These are phyloP conservation scores for Cardamine chenopodiifolia DNA, from an alignment of 345 rosid genomes.

Conservation along the genomic window DNA sequence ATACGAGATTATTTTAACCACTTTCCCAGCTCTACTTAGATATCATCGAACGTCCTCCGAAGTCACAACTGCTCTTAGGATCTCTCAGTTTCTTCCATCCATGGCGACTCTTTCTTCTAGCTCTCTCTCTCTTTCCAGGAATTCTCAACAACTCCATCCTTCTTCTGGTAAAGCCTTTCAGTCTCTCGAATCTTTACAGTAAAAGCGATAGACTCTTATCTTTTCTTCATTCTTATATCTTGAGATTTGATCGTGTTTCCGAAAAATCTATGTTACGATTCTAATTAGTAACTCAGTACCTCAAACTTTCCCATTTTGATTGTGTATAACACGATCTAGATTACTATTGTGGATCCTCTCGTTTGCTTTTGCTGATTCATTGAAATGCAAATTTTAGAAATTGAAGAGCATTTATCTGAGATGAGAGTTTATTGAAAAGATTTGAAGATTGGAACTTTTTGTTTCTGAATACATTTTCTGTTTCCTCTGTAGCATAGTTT, in stretches of 20 bases:
- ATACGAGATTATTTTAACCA: too few relatives aligned
- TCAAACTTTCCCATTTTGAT: neutral
- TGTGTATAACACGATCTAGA: neutral
- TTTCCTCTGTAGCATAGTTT: neutral
- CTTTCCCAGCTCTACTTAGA: too few relatives aligned
- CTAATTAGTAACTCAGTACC: neutral
- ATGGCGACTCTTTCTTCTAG: slow-evolving; percentile 60
- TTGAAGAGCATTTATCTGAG: neutral
- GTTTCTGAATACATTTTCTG: neutral
- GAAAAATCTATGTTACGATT: neutral
- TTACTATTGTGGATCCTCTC: neutral
- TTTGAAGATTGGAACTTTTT: neutral
- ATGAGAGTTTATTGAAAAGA: neutral
- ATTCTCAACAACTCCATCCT: slow-evolving; percentile 36
- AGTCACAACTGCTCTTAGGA: slow-evolving; percentile 12
- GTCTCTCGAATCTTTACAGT: neutral
- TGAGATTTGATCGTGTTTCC: neutral
- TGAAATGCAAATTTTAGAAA: neutral
- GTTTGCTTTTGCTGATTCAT: neutral
- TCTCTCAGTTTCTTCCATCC: slow-evolving; percentile 31
- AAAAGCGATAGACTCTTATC: neutral
- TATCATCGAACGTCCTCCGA: slow-evolving; percentile 37
- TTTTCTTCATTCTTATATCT: neutral
- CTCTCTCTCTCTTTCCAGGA: slow-evolving; percentile 53
- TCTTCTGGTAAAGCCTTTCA: slow-evolving; percentile 48